Conservation (phyloP, 345 rosid genomes). For the Citrus medica region DNA sequence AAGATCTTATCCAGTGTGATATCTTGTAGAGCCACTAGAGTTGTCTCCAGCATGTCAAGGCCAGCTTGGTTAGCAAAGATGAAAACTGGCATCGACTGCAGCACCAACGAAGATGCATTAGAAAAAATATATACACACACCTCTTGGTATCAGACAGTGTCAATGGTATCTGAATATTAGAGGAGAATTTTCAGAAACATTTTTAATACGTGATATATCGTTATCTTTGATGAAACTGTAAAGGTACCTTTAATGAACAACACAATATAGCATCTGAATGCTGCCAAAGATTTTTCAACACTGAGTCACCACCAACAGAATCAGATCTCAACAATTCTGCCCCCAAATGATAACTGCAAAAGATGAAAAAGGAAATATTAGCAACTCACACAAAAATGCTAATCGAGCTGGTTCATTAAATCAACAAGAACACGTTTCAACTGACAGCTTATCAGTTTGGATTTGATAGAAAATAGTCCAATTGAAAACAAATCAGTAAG, state of each 20-base stretch:
- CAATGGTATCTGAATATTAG: neutral
- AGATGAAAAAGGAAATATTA: conserved; percentile 8
- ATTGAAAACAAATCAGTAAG: neutral
- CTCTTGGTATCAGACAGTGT: neutral
- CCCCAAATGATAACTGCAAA: conserved; percentile 64
- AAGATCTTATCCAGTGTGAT: conserved; percentile 87
- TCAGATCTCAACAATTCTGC: conserved; percentile 66
- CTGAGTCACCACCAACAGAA: conserved; percentile 48
- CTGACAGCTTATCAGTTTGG: neutral
- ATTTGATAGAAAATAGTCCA: neutral
- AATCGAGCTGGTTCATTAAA: conserved; percentile 6
- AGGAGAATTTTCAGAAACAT: neutral
- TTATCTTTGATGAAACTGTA: neutral
- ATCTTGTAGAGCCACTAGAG: conserved; percentile 91
- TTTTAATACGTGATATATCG: neutral
- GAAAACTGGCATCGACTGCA: conserved; percentile 84
- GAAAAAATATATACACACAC: neutral
- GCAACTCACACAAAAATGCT: neutral
- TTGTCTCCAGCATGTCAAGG: conserved; percentile 98
- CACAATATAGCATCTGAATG: conserved; percentile 92
- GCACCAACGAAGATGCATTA: neutral
- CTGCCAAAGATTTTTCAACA: conserved; percentile 81
- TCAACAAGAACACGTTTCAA: neutral
- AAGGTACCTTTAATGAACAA: conserved; percentile 76
- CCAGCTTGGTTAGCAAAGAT: conserved; percentile 97